These are phyloP conservation scores for Jamesozyma piceae DNA, from an alignment of 805 yeast genomes.

Conservation along the genomic window DNA sequence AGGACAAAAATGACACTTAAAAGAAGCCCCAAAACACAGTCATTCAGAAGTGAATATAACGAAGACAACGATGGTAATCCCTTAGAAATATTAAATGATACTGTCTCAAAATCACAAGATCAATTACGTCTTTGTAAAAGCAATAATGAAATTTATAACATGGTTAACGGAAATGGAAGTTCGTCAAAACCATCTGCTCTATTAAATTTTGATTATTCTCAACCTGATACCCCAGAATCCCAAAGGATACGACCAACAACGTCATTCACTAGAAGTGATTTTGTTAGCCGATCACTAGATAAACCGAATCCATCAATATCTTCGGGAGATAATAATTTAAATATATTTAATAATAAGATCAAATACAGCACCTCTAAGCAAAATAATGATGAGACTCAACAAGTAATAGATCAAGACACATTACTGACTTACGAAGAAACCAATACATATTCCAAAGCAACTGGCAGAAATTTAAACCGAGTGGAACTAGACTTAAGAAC, in stretches of 20 bases:
- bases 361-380: neutral
- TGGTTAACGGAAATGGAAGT: neutral
- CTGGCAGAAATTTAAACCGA: neutral
- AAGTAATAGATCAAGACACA: neutral
- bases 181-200: neutral
- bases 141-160: neutral
- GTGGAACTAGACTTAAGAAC: neutral
- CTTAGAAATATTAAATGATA: too few species aligned
- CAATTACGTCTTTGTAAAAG: neutral
- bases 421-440: neutral
- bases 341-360: neutral
- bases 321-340: neutral
- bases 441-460: neutral
- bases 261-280: neutral
- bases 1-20: neutral
- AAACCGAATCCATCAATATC: neutral
- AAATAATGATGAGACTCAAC: neutral
- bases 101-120: neutral
- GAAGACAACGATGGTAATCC: neutral
- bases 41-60: too few species aligned
- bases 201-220: conserved; percentile 4
- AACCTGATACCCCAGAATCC: conserved; percentile 10
- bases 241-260: conserved; percentile 3
- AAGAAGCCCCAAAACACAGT: too few species aligned
- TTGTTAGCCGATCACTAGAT: neutral